Base-by-base conservation (phyloP, 768 basidiomycete species). In the Crassisporium funariophilum region DNA sequence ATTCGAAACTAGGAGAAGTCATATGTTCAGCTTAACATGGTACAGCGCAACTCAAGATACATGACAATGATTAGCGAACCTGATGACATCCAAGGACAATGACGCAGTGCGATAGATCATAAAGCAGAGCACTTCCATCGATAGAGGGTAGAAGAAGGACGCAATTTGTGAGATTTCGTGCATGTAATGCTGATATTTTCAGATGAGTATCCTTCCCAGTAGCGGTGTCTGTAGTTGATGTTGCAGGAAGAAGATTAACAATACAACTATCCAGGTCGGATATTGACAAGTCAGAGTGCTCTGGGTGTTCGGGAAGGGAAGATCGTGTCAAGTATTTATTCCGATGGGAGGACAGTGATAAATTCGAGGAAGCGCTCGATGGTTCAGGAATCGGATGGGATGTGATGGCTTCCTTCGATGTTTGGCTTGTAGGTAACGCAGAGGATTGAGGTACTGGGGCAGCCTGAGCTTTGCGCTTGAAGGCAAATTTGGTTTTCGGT, bases 41-140 rank as follows among this genome's bases (percentile, higher is more conserved):
- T n/a, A n/a, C n/a, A n/a, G n/a, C n/a, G n/a, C n/a, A n/a, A n/a
- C n/a, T n/a, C n/a, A 21, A 9, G 29, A 31, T 22, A 11, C 16
- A 23, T 20, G 17, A 27, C 13, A 22, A 44, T 11, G 6, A 0
- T 19, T 17, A 29, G 41, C 68, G 21, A 57, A 91, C 93, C 78
- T 95, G 93, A 59, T 91, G 92, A 55, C 87, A 88, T 1, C 81
- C 84, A 4, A 88, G 68, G 9, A 81, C 79, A n/a, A 95, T 61
- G 4, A 83, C 66, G 53, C 86, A 91, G 13, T 74, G 63, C 15
- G 67, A 64, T 22, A 92, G 54, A 50, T 84, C 76, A 53, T 89
- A 80, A 1, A 94, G 63, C 43, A 95, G 68, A 7, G 85, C 79
- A 56, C 91, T 94, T 1, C 91, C 89, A 5, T 76, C 59, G 16